phyloP scores from a whole-genome alignment of 1,284 basidiomycete genomes.

The Tremellales sp. region DNA sequence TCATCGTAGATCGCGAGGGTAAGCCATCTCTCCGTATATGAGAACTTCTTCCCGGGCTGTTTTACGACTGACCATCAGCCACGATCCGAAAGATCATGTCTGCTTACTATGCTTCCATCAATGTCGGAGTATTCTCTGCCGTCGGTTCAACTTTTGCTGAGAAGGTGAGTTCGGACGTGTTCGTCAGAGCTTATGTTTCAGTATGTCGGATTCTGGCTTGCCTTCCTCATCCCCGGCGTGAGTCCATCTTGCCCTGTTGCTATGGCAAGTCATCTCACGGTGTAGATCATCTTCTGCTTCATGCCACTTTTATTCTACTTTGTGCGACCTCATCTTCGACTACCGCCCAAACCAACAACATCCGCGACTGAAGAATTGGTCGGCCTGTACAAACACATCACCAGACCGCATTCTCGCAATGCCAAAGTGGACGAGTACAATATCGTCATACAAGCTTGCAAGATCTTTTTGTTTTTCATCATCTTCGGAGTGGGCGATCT shows the following conservation, averaged over 20 bases:
- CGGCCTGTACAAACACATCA: too few relatives aligned
- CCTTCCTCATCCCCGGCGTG: constrained; percentile 18
- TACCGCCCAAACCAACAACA: constrained; percentile 8
- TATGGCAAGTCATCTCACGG: too few relatives aligned
- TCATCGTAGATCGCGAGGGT: constrained; percentile 21
- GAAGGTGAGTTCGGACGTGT: constrained; percentile 12
- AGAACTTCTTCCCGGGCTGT: background rate
- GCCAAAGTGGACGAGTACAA: background rate
- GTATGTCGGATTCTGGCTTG: constrained; percentile 24
- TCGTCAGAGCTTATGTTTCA: background rate
- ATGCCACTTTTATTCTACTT: constrained; percentile 18
- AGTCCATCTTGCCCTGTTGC: too few relatives aligned
- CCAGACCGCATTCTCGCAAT: too few relatives aligned
- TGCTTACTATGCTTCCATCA: constrained; percentile 25
- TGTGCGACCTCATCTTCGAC: constrained; percentile 10
- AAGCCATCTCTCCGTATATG: background rate
- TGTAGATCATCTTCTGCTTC: constrained; percentile 17
- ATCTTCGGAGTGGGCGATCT: constrained; percentile 20
- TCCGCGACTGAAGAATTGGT: constrained; percentile 11
- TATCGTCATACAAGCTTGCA: constrained; percentile 6
- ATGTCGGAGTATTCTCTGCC: constrained; percentile 23
- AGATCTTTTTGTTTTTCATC: constrained; percentile 19
- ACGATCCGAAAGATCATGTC: constrained; percentile 29
- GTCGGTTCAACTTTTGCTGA: constrained; percentile 27
- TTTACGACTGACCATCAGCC: constrained; percentile 4